Conservation (phyloP, 176 grass and related monocot species). For the Aegilops tauschii region DNA sequence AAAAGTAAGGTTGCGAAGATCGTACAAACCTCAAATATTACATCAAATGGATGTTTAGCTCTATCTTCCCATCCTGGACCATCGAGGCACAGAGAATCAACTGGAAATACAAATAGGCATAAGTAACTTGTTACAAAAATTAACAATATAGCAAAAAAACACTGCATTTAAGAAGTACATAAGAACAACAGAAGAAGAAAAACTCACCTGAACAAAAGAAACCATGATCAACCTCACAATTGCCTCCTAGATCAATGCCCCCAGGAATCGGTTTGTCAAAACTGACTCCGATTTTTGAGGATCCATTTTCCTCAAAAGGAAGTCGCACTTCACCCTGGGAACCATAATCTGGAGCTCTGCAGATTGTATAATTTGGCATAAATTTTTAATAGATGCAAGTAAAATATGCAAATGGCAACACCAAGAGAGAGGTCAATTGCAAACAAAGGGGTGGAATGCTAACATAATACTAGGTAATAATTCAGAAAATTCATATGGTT, state of each 20-base stretch:
- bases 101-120: conserved; percentile 42
- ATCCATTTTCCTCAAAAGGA: conserved; percentile 88
- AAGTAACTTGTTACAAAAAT: conserved; percentile 21
- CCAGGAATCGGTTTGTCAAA: conserved; percentile 81
- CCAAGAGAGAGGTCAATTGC: background rate
- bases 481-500: background rate
- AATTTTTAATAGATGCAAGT: background rate
- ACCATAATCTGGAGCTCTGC: conserved; percentile 85
- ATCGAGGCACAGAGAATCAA: conserved; percentile 72
- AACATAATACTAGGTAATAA: background rate
- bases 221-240: conserved; percentile 89
- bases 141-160: conserved; percentile 26
- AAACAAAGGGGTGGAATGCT: background rate
- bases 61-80: conserved; percentile 65
- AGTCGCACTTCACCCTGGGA: conserved; percentile 81
- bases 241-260: conserved; percentile 91
- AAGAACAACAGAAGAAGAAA: background rate
- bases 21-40: conserved; percentile 67
- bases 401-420: conserved; percentile 17
- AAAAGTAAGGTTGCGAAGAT: conserved; percentile 9
- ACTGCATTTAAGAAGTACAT: conserved; percentile 1
- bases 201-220: conserved; percentile 80
- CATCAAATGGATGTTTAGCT: conserved; percentile 79
- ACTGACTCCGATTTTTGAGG: conserved; percentile 92
- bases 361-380: conserved; percentile 30